Evolutionary conservation across 352 stramenopile genomes (phyloP).

Genomic region (Pythium pyrilobum): DNA sequence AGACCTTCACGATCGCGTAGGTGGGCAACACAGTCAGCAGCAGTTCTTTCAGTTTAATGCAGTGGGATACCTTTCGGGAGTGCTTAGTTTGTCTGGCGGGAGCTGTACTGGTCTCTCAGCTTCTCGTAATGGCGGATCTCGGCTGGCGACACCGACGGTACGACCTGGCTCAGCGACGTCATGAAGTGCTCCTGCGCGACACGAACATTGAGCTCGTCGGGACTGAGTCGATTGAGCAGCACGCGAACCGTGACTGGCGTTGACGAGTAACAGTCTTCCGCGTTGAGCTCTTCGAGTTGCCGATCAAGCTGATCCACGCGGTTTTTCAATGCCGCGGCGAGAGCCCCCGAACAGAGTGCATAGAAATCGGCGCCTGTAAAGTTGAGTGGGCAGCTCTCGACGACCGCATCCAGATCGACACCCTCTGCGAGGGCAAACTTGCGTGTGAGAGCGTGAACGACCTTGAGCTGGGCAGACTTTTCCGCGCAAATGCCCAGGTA

Average conservation of each 20-base stretch:
- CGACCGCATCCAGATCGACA: constrained; percentile 54
- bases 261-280: constrained; percentile 76
- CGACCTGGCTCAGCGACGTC: constrained; percentile 45
- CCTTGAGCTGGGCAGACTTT: constrained; percentile 64
- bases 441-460: constrained; percentile 78
- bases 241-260: constrained; percentile 63
- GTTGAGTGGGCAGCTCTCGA: constrained; percentile 57
- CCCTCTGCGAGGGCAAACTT: constrained; percentile 65
- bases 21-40: no score
- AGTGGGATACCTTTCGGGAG: no score
- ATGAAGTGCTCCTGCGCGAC: constrained; percentile 58
- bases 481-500: constrained; percentile 83
- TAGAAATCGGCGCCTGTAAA: constrained; percentile 87
- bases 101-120: constrained; percentile 84
- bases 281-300: constrained; percentile 66
- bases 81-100: constrained; percentile 37
- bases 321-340: constrained; percentile 76
- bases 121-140: constrained; percentile 87
- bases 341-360: constrained; percentile 68
- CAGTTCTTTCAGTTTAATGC: no score
- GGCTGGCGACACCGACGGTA: constrained; percentile 80
- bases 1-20: constrained; percentile 21
- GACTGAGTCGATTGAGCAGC: constrained; percentile 53
- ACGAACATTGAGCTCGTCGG: constrained; percentile 55
- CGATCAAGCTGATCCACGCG: constrained; percentile 56